phyloP scores from a whole-genome alignment of 78 protist genomes.

The Isochrysis galbana region DNA sequence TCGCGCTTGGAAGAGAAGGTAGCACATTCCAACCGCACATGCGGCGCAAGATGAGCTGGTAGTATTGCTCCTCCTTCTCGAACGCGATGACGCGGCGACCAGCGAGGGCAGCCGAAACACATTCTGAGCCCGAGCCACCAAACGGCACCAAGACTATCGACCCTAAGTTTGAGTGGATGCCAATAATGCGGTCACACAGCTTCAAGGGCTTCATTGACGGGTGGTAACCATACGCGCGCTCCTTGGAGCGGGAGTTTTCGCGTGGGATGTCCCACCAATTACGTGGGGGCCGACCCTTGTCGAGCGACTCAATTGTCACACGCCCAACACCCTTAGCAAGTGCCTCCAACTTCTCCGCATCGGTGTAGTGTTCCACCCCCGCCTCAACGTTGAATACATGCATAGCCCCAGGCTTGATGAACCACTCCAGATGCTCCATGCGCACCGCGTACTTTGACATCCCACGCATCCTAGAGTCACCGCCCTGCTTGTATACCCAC shows the following conservation, averaged over 20 bases:
- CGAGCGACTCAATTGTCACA: constrained; percentile 1
- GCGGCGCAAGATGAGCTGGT: neutral
- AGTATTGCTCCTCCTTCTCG: neutral
- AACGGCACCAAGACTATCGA: neutral
- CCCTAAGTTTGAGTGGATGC: neutral
- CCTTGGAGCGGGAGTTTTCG: neutral
- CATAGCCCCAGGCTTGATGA: neutral
- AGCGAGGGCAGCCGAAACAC: neutral
- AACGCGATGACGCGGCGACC: neutral
- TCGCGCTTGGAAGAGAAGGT: no score
- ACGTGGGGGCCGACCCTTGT: neutral
- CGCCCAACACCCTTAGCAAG: constrained; percentile 27
- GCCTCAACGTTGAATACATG: neutral
- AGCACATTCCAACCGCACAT: neutral
- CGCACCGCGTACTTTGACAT: neutral
- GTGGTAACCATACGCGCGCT: neutral
- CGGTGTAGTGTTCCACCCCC: neutral
- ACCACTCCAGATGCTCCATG: constrained; percentile 9
- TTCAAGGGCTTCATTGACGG: constrained; percentile 16
- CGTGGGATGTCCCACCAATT: constrained; percentile 13
- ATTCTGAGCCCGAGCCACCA: neutral
- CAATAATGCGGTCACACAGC: neutral
- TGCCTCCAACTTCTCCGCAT: neutral
- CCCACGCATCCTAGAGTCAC: neutral
- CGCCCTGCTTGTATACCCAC: constrained; percentile 25